phyloP scores from a whole-genome alignment of 208 protist genomes.

The Trypanosoma rangeli region DNA sequence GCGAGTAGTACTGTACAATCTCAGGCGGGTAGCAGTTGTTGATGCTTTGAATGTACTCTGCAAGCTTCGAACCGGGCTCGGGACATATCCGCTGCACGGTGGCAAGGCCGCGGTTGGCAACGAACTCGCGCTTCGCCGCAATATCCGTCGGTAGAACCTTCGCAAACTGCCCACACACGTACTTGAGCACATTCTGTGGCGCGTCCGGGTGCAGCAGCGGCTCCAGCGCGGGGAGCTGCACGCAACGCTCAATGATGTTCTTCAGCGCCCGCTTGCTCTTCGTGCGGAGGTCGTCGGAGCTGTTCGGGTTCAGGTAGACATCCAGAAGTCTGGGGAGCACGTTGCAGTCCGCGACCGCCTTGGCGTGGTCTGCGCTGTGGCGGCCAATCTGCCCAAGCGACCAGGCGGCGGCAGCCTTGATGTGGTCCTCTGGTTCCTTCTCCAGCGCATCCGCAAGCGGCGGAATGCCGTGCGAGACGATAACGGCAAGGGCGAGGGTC shows the following conservation, averaged over 20 bases:
- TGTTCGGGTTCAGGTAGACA: slow-evolving; percentile 85
- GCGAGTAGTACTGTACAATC: slow-evolving; percentile 98
- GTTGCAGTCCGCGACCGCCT: slow-evolving; percentile 95
- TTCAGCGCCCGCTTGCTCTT: slow-evolving; percentile 97
- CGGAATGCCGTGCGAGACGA: slow-evolving; percentile 93
- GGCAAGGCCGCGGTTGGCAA: slow-evolving; percentile 91
- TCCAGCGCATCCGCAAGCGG: slow-evolving; percentile 93
- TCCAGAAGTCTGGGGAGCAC: slow-evolving; percentile 94
- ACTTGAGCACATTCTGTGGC: slow-evolving; percentile 96
- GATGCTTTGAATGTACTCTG: slow-evolving; percentile 96
- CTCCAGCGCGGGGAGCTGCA: slow-evolving; percentile 95
- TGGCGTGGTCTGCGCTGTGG: slow-evolving; percentile 97
- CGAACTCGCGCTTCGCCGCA: slow-evolving; percentile 95
- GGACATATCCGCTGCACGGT: slow-evolving; percentile 96
- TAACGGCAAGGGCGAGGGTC: slow-evolving; percentile 95
- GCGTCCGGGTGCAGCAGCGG: slow-evolving; percentile 94
- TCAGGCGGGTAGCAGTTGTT: slow-evolving; percentile 98
- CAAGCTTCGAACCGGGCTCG: slow-evolving; percentile 94
- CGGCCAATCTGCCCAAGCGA: slow-evolving; percentile 96
- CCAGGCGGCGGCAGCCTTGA: slow-evolving; percentile 94
- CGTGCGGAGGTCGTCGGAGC: slow-evolving; percentile 93
- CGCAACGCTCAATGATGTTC: slow-evolving; percentile 96
- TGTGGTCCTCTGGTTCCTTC: slow-evolving; percentile 93
- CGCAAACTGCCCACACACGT: slow-evolving; percentile 97
- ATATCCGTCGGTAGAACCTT: slow-evolving; percentile 98